Conservation (phyloP, 345 rosid species). For the Brassica napus region Da-Ae NC_063442.1:11239501-11240000, state of each 20-base stretch:
- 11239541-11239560: constrained; percentile 5
- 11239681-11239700: not conserved
- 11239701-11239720: not conserved
- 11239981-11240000: not conserved
- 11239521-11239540: not conserved
- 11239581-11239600: constrained; percentile 17
- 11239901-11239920: not conserved
- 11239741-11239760: constrained; percentile 35
- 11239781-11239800: not conserved
- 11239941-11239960: not conserved
- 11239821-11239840: not conserved
- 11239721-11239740: constrained; percentile 23
- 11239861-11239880: not conserved
- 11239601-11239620: constrained; percentile 24
- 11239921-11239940: not conserved
- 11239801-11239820: not conserved
- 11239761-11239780: not conserved
- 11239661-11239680: constrained; percentile 3
- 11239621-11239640: not conserved
- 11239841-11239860: not conserved
- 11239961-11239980: not conserved
- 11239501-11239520: constrained; percentile 26
- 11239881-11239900: not conserved
- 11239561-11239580: not conserved
- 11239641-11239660: not conserved